A percentile compares a stretch with the other conserved stretches of the same genome.
These are phyloP conservation scores for Lithohypha guttulata DNA, from an alignment of 2,329 filamentous ascomycete genomes.

Conservation along the genomic window DNA sequence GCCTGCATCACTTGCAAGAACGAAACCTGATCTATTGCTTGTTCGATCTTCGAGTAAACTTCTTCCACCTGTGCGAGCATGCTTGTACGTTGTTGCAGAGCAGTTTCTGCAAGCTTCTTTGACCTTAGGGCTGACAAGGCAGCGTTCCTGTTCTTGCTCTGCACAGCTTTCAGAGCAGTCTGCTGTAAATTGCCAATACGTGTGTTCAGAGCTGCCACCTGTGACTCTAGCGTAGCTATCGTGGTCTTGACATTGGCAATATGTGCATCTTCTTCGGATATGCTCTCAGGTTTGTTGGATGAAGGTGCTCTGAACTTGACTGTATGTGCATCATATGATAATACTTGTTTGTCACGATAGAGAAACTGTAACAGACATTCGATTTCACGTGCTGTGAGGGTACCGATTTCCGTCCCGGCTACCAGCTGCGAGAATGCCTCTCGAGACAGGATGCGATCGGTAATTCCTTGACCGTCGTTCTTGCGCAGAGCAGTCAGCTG, in stretches of 20 bases:
- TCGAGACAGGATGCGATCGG: slow-evolving; percentile 28
- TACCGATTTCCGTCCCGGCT: slow-evolving; percentile 41
- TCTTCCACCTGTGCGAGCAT: slow-evolving; percentile 74
- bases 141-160: slow-evolving; percentile 59
- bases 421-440: slow-evolving; percentile 53
- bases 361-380: slow-evolving; percentile 61
- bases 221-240: slow-evolving; percentile 53
- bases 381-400: slow-evolving; percentile 44
- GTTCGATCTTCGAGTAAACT: slow-evolving; percentile 70
- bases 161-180: slow-evolving; percentile 59
- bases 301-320: slow-evolving; percentile 59
- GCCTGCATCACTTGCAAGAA: slow-evolving; percentile 74
- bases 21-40: slow-evolving; percentile 74
- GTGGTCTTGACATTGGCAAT: slow-evolving; percentile 72
- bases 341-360: slow-evolving; percentile 51
- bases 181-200: slow-evolving; percentile 40
- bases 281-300: slow-evolving; percentile 28
- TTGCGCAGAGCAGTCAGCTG: slow-evolving; percentile 10
- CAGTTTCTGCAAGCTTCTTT: slow-evolving; percentile 70
- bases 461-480: slow-evolving; percentile 11
- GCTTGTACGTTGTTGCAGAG: slow-evolving; percentile 58
- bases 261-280: slow-evolving; percentile 68
- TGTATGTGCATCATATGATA: slow-evolving; percentile 43
- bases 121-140: slow-evolving; percentile 70
- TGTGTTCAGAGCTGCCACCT: slow-evolving; percentile 53